Base-by-base conservation (phyloP, 108 stramenopile genomes). In the Fistulifera pelliculosa region DNA sequence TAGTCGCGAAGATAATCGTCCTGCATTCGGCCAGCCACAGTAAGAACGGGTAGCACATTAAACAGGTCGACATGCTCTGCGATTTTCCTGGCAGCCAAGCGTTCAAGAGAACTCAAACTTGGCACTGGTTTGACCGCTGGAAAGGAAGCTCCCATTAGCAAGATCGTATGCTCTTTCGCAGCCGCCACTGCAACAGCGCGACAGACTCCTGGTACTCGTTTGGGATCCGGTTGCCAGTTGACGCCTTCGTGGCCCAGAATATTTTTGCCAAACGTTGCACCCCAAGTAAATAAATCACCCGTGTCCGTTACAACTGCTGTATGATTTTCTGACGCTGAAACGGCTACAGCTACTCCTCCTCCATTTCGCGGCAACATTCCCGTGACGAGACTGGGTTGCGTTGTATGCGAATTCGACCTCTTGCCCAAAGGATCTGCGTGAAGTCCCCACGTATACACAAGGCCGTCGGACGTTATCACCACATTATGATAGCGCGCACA, bases 371-470 rank as follows among this genome's bases (percentile, higher is more conserved):
- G 76, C 2, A 86, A 61, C 83, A 91, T 82, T 14, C 77, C 89
- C 10, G 69, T 65, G 19, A 91, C 89, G 23, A 90, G 75, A 45
- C 81, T 79, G 0, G 85, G 85, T 10, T 39, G 22, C 14, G 18
- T 24, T 18, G 16, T 19, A 12, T 11, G 27, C 11, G 47, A 27
- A 18, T 28, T 24, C 11, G 44, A 19, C 16, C 19, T 3, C 42
- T 64, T 68, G 15, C 81, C 83, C 22, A 91, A 56, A 14, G 77
- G 70, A 26, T 87, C 89, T 15, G 80, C 58, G 41, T 72, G 80
- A 16, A 86, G 58, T 0, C 97, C 97, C 94, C 94, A 98, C 0
- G 94, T 94, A 56, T 85, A 98, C 1, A 94, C 90, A 27, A 75
- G 38, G 1, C 97, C 97, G 54, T 93, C 87, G 3, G 62, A 64